A percentile compares a stretch with the other conserved stretches of the same genome.
These are phyloP conservation scores for Fagus crenata DNA, from an alignment of 306 rosid genomes.

Conservation along the genomic window DNA sequence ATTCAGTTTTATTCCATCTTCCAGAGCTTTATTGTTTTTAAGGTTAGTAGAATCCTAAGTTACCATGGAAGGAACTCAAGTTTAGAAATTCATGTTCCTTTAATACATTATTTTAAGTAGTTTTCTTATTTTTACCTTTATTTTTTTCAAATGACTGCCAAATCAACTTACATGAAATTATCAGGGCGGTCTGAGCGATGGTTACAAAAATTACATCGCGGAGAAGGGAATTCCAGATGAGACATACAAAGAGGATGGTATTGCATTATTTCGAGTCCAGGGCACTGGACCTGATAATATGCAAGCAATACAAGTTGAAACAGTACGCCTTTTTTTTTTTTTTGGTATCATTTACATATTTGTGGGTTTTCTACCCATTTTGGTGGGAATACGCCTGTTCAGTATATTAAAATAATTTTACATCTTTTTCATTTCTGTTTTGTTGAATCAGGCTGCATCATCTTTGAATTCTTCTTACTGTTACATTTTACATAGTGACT, in stretches of 20 bases:
- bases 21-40: constrained; percentile 73
- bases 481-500: constrained; percentile 71
- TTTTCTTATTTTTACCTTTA: background rate
- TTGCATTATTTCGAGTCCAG: constrained; percentile 91
- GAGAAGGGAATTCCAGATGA: constrained; percentile 77
- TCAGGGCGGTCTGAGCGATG: constrained; percentile 96
- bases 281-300: constrained; percentile 95
- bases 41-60: constrained; percentile 60
- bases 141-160: constrained; percentile 25
- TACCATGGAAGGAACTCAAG: constrained; percentile 12
- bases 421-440: constrained; percentile 19
- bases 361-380: background rate
- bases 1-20: constrained; percentile 75
- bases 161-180: constrained; percentile 28
- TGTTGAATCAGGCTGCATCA: constrained; percentile 63
- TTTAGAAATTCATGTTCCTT: constrained; percentile 5
- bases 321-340: constrained; percentile 48
- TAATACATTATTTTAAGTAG: background rate
- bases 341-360: background rate
- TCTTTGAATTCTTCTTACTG: constrained; percentile 94
- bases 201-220: constrained; percentile 62
- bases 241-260: constrained; percentile 74
- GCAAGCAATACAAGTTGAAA: constrained; percentile 97
- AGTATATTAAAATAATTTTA: constrained; percentile 19
- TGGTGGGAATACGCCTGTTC: constrained; percentile 18